Evolutionary conservation across 768 basidiomycete species (phyloP), one percentile per base, ranked within the genome.

Genomic region (Mycena alexandri): DNA sequence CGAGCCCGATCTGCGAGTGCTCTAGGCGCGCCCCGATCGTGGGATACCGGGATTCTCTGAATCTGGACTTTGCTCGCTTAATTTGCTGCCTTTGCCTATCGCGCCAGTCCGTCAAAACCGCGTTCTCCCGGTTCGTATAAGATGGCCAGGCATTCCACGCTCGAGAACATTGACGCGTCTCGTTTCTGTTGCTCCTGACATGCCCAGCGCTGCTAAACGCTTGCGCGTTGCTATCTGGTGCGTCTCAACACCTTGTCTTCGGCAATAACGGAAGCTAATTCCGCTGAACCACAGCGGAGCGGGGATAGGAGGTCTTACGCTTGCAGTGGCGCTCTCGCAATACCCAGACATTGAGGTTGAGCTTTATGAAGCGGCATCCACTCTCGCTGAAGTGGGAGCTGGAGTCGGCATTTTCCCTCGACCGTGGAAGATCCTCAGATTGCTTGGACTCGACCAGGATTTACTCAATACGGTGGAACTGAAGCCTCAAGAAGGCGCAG

Each of bases 141-240:
- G 80, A 81, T 56, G 46, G 25, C 36, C 4, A 43, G 19, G 44
- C 33, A 19, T 5, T 22, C 25, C 13, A 34, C 12, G 14, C 42
- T n/a, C 48, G 11, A 33, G 16, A 16, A 38, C 21, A 55, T 22
- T 24, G 19, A 21, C n/a, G 34, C 55, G 11, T 19, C 38, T 33
- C 52, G 19, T 13, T 57, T 29, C 12, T 36, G 4, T 38, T 46
- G 3, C 44, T 25, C 52, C 13, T 24, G n/a, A 66, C 46, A 69
- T 69, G 68, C 57, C 57, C 11, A 53, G 68, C 67, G 71, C 77
- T 65, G 70, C 67, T 42, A 73, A 75, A 57, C 86, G 79, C 66
- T 76, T 88, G 68, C 82, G 79, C 70, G 85, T 89, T 59, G 87
- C 83, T 21, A 86, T 89, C 46, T 88, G 87, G 88, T 89, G 69